Evolutionary conservation across 768 basidiomycete genomes (phyloP).

Genomic region (Amanita fuliginea): DNA sequence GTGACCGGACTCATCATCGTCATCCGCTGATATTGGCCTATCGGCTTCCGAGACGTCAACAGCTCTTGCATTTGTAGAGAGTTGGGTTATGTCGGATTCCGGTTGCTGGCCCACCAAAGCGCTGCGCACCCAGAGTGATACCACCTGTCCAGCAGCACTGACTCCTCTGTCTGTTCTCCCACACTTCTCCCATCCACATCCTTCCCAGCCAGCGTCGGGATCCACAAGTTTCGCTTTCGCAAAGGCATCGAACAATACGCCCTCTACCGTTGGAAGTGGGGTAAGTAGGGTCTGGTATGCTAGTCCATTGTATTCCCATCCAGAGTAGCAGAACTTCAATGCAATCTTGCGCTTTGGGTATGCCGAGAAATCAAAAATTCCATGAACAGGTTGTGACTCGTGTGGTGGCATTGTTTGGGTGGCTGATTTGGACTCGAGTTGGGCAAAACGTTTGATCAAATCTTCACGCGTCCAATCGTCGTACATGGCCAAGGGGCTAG

Average conservation of each 20-base stretch:
- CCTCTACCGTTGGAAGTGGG: conserved; percentile 85
- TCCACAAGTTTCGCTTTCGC: conserved; percentile 73
- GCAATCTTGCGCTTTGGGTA: conserved; percentile 86
- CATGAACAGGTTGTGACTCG: conserved; percentile 12
- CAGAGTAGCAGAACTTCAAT: conserved; percentile 85
- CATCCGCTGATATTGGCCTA: conserved; percentile 18
- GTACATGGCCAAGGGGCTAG: conserved; percentile 16
- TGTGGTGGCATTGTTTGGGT: conserved; percentile 9
- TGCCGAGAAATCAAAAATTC: conserved; percentile 49
- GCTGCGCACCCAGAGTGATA: conserved; percentile 86
- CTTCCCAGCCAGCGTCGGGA: conserved; percentile 60
- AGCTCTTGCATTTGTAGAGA: background rate
- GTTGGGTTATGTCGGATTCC: conserved; percentile 7
- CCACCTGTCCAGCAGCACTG: conserved; percentile 87
- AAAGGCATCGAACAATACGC: conserved; percentile 71
- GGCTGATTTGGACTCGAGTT: conserved; percentile 33
- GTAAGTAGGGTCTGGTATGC: conserved; percentile 67
- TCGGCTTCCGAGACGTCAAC: background rate
- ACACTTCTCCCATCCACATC: conserved; percentile 85
- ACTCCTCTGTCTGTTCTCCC: conserved; percentile 95
- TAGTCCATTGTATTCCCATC: conserved; percentile 86
- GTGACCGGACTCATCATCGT: conserved; percentile 29
- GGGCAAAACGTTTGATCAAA: conserved; percentile 51
- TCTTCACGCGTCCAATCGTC: conserved; percentile 41
- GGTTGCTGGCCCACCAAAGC: conserved; percentile 25